These are phyloP conservation scores for Cercospora zeae-maydis DNA, from an alignment of 2,329 filamentous ascomycete genomes.

Conservation along the genomic window DNA sequence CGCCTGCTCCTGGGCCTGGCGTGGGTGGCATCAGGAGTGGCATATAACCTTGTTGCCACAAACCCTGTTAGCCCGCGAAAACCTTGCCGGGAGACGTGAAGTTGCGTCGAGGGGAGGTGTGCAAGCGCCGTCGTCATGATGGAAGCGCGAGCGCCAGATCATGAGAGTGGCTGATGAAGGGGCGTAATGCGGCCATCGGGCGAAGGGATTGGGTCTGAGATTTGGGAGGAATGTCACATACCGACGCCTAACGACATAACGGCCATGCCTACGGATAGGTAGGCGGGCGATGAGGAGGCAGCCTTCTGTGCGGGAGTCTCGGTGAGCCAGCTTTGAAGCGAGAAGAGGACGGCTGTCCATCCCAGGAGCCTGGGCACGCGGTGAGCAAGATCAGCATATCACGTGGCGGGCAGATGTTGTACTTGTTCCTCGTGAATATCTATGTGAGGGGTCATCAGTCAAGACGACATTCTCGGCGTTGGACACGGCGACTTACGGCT, in stretches of 20 bases:
- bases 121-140: background rate
- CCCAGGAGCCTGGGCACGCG: constrained; percentile 55
- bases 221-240: constrained; percentile 31
- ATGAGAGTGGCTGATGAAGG: too few species aligned
- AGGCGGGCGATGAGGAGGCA: constrained; percentile 64
- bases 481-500: constrained; percentile 53
- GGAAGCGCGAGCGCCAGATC: background rate
- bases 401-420: constrained; percentile 30
- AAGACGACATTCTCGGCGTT: background rate
- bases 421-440: constrained; percentile 91
- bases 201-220: background rate
- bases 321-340: constrained; percentile 71
- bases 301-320: constrained; percentile 67
- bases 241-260: constrained; percentile 46
- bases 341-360: constrained; percentile 70
- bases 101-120: background rate
- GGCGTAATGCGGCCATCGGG: background rate
- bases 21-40: constrained; percentile 61
- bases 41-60: constrained; percentile 42
- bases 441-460: constrained; percentile 35
- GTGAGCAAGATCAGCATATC: background rate
- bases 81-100: background rate
- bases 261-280: constrained; percentile 76
- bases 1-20: constrained; percentile 25
- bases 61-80: constrained; percentile 44